Base-by-base conservation (phyloP, 345 rosid species). In the Citrus maxima region DNA sequence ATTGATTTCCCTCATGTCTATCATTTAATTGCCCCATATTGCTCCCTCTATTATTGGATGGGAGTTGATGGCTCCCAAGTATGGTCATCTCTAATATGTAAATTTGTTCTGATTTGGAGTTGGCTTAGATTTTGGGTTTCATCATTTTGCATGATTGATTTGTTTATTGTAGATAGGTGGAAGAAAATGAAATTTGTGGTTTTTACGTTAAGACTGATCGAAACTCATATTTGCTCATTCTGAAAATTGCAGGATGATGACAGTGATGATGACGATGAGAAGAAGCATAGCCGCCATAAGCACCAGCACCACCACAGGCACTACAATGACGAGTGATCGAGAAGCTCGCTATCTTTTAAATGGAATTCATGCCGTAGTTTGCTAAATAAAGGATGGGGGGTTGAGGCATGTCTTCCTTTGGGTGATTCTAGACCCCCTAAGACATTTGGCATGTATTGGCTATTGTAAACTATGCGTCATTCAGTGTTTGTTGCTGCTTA, bases 261-360 rank as follows among this genome's bases (percentile, higher is more conserved):
- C 74, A 80, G 84, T 51, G 90, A 82, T 6, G 93, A 92, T 30
- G 89, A 84, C 19, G 86, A 90, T 81, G 75, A 87, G 84, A 85
- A 89, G 84, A 80, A 79, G 32, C 82, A 76, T 34, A 34, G 42
- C 42, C 89, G 83, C 82, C 14, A 75, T 80, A 70, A 88, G 84
- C 85, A 90, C 59, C 93, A 85, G 70, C 93, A 88, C 85, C 91
- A 86, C 83, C 85, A 59, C 78, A 85, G 56, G 82, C 81, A 73
- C 80, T 78, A 87, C 60, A 90, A 92, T 74, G 97, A 95, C 0
- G 89, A 95, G 80, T 90, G 82, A 92, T 51, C 35, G 7, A 65
- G 60, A n/a, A 24, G 70, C 22, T 9, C 3, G 22, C 16, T 35
- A 27, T 6, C 19, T 40, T 60, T 46, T 21, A 22, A 76, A 64